These are phyloP conservation scores for Cutaneotrichosporon cyanovorans DNA, from an alignment of 1,284 basidiomycete species.

Conservation along the genomic window DNA sequence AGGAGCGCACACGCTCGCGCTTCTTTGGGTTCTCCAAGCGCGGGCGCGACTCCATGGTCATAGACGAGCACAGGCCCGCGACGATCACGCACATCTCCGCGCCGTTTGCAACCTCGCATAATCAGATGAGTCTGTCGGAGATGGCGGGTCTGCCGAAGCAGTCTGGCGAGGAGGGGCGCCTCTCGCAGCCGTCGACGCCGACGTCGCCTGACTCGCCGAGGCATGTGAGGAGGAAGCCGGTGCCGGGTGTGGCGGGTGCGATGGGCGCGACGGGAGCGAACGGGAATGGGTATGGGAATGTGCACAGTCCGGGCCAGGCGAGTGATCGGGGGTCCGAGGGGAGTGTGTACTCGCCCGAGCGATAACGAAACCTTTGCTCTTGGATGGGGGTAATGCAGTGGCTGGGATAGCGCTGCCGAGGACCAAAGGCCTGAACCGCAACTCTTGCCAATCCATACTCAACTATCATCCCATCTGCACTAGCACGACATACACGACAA, in stretches of 20 bases:
- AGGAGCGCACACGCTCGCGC: slow-evolving; percentile 1
- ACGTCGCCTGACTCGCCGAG: slow-evolving; percentile 9
- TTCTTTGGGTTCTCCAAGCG: slow-evolving; percentile 5
- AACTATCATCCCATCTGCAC: too few relatives aligned
- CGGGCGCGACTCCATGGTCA: too few relatives aligned
- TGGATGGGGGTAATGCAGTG: too few relatives aligned
- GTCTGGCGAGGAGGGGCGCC: background rate
- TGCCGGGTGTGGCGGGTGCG: slow-evolving; percentile 6
- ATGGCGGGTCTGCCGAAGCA: background rate
- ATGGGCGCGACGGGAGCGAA: background rate
- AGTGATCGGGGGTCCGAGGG: too few relatives aligned
- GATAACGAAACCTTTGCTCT: too few relatives aligned
- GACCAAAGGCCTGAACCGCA: too few relatives aligned
- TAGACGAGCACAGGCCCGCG: slow-evolving; percentile 7
- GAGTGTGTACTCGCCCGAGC: too few relatives aligned
- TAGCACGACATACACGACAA: too few relatives aligned
- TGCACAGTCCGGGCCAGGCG: too few relatives aligned
- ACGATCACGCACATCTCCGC: slow-evolving; percentile 12
- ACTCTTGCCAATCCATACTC: too few relatives aligned
- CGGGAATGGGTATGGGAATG: too few relatives aligned
- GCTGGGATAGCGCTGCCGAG: too few relatives aligned
- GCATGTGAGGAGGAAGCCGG: slow-evolving; percentile 21
- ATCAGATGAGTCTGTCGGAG: slow-evolving; percentile 9
- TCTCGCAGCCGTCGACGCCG: slow-evolving; percentile 4
- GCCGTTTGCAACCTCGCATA: slow-evolving; percentile 10